Conservation (phyloP, 192 early-diverging fungal species). For the Podila clonocystis region DNA sequence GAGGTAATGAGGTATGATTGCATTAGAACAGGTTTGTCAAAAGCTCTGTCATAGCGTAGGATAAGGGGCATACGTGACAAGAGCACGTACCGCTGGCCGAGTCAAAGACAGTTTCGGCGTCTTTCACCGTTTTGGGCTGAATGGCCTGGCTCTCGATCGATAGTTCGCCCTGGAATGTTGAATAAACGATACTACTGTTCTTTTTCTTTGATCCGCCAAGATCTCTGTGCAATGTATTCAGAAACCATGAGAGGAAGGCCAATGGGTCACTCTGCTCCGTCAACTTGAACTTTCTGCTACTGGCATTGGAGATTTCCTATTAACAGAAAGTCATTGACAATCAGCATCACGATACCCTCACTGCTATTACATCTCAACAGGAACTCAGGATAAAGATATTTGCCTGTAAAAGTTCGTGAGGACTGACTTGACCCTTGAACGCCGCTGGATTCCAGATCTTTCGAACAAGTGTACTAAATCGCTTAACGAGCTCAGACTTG, state of each 20-base stretch:
- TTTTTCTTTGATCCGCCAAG: conserved; percentile 83
- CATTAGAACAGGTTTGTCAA: background rate
- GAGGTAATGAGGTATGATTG: conserved; percentile 22
- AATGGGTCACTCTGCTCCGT: conserved; percentile 86
- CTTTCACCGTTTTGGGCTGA: conserved; percentile 50
- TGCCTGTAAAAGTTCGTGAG: conserved; percentile 93
- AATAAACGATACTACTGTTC: conserved; percentile 81
- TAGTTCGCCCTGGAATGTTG: conserved; percentile 89
- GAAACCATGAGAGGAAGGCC: conserved; percentile 91
- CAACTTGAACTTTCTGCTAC: conserved; percentile 80
- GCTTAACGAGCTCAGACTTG: conserved; percentile 69
- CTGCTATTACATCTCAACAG: too few species aligned
- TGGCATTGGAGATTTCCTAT: conserved; percentile 84
- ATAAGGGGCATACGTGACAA: background rate
- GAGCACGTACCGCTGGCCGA: conserved; percentile 53
- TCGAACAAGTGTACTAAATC: conserved; percentile 81
- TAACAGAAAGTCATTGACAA: background rate
- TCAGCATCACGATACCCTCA: background rate
- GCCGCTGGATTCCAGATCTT: conserved; percentile 94
- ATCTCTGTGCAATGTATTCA: conserved; percentile 89
- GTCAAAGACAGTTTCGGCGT: conserved; percentile 47
- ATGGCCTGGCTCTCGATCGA: conserved; percentile 76
- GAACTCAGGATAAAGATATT: background rate
- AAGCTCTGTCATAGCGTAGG: background rate
- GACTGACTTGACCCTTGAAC: conserved; percentile 95